Percentiles rank a stretch among this genome's conserved stretches.
Evolutionary conservation across 805 yeast species (phyloP).

Genomic region (Starmera quercuum): DNA sequence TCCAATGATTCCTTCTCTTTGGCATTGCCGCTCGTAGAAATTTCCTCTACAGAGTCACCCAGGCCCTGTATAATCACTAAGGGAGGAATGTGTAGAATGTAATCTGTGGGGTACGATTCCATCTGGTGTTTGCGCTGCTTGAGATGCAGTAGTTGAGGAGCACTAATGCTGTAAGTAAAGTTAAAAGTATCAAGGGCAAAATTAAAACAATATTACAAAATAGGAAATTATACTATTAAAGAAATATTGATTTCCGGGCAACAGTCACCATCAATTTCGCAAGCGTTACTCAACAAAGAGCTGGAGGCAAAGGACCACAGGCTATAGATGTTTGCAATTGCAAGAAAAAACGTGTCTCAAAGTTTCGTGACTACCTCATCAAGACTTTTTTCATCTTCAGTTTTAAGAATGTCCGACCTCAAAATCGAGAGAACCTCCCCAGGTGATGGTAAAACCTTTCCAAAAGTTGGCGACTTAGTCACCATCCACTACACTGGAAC

Average conservation of each 20-base stretch:
- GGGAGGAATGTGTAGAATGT: slow-evolving; percentile 28
- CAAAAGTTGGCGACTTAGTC: slow-evolving; percentile 79
- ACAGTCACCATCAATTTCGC: no score
- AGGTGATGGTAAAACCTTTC: slow-evolving; percentile 82
- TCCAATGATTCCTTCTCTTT: background rate
- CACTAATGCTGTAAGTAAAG: no score
- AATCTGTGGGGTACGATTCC: slow-evolving; percentile 31
- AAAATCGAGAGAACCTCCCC: slow-evolving; percentile 22
- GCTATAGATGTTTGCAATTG: background rate
- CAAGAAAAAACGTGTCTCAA: background rate
- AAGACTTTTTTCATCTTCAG: slow-evolving; percentile 13
- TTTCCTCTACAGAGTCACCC: slow-evolving; percentile 13
- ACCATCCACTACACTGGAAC: slow-evolving; percentile 96
- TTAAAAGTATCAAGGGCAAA: no score
- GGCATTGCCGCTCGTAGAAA: background rate
- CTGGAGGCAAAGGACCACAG: no score
- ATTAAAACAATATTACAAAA: no score
- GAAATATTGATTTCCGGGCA: no score
- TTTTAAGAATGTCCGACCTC: slow-evolving; percentile 20
- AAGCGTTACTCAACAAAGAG: no score
- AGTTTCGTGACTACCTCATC: background rate
- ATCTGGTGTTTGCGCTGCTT: slow-evolving; percentile 11
- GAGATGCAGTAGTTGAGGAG: background rate
- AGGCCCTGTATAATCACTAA: slow-evolving; percentile 36
- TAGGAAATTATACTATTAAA: no score